These are phyloP conservation scores for Funneliformis geosporum DNA, from an alignment of 192 early-diverging fungal species.

Conservation along the genomic window DNA sequence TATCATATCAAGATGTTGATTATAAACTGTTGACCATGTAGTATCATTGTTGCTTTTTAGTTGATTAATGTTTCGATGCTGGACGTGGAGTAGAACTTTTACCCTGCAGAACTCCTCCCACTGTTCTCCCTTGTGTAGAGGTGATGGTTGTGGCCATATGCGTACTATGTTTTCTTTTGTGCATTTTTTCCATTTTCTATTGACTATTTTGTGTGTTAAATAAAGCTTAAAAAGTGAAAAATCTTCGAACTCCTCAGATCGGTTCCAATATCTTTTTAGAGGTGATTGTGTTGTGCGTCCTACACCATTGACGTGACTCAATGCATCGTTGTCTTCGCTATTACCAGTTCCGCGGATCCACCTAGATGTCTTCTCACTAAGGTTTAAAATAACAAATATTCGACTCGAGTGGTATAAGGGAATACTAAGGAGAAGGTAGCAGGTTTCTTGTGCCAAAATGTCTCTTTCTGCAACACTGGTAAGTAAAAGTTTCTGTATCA, in stretches of 20 bases:
- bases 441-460: not conserved
- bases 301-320: no score
- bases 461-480: no score
- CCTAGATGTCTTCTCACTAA: not conserved
- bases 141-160: not conserved
- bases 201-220: constrained; percentile 2
- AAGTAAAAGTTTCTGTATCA: not conserved
- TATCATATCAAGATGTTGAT: not conserved
- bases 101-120: constrained; percentile 1
- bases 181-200: not conserved
- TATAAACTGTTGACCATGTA: not conserved
- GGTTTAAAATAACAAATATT: constrained; percentile 9
- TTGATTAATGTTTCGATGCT: not conserved
- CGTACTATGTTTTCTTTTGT: not conserved
- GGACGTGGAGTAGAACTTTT: not conserved
- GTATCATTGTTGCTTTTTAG: not conserved
- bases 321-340: not conserved
- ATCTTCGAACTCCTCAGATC: no score
- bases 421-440: not conserved
- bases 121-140: not conserved
- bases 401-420: not conserved
- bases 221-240: not conserved
- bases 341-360: not conserved
- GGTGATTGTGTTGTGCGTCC: not conserved
- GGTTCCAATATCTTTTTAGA: constrained; percentile 1